phyloP scores from a whole-genome alignment of 129 eudicot genomes.

The Artemisia argyi region DNA sequence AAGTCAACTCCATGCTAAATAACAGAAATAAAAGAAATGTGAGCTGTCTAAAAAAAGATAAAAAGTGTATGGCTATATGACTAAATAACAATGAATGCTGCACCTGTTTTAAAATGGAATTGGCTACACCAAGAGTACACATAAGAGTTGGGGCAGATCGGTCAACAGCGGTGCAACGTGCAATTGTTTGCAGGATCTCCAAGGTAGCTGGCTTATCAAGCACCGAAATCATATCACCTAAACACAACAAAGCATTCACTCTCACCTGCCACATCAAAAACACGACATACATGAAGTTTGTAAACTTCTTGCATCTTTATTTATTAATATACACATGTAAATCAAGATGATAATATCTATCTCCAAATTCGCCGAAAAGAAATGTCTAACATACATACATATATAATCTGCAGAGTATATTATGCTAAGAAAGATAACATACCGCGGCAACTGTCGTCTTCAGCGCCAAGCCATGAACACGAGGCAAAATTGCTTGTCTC shows the following conservation, averaged over 20 bases:
- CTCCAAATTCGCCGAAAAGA: slow-evolving; percentile 2
- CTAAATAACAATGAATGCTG: background rate
- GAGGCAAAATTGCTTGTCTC: slow-evolving; percentile 79
- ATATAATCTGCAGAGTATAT: background rate
- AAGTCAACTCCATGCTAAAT: slow-evolving; percentile 90
- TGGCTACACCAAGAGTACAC: slow-evolving; percentile 95
- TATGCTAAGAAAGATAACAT: slow-evolving; percentile 34
- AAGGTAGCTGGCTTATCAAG: slow-evolving; percentile 71
- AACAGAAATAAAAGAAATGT: slow-evolving; percentile 19
- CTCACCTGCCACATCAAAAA: slow-evolving; percentile 69
- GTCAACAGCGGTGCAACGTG: slow-evolving; percentile 92
- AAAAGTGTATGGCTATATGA: background rate
- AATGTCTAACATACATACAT: slow-evolving; percentile 5
- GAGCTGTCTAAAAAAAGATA: background rate
- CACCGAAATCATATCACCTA: slow-evolving; percentile 73
- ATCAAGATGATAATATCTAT: slow-evolving; percentile 5
- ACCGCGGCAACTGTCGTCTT: slow-evolving; percentile 98
- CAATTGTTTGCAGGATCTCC: slow-evolving; percentile 80
- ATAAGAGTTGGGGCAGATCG: slow-evolving; percentile 96
- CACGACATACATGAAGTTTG: background rate
- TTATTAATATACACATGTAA: background rate
- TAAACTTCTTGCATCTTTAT: slow-evolving; percentile 16
- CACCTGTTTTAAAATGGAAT: slow-evolving; percentile 87
- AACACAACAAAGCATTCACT: slow-evolving; percentile 93
- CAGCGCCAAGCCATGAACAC: slow-evolving; percentile 96